These are phyloP conservation scores for Pythium biforme DNA, from an alignment of 352 stramenopile species.

Conservation along the genomic window DNA sequence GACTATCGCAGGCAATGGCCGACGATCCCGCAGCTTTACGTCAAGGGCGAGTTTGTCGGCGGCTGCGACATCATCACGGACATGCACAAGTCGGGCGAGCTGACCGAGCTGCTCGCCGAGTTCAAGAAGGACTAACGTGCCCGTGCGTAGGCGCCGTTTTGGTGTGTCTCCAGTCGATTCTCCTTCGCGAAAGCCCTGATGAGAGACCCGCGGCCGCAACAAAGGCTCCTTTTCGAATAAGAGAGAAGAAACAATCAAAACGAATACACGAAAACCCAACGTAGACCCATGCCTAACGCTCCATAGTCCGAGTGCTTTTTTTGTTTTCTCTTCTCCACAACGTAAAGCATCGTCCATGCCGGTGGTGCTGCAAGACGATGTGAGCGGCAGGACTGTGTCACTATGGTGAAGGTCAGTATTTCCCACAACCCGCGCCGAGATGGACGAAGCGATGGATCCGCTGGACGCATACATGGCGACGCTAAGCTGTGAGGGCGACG, in stretches of 20 bases:
- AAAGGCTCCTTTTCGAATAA: no score
- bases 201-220: no score
- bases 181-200: no score
- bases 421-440: background rate
- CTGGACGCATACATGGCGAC: slow-evolving; percentile 83
- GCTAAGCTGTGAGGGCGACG: slow-evolving; percentile 30
- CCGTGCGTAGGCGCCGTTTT: no score
- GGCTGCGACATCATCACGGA: slow-evolving; percentile 98
- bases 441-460: slow-evolving; percentile 51
- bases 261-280: background rate
- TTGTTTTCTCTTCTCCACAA: no score
- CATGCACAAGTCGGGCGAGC: slow-evolving; percentile 92
- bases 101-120: slow-evolving; percentile 86
- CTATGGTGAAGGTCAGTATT: slow-evolving; percentile 13
- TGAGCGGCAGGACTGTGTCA: no score
- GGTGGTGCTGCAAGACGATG: background rate
- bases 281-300: no score
- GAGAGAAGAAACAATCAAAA: background rate
- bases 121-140: slow-evolving; percentile 80
- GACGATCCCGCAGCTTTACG: slow-evolving; percentile 98
- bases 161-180: no score
- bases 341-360: no score
- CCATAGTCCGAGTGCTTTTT: no score
- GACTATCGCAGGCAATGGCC: slow-evolving; percentile 86
- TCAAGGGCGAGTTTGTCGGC: slow-evolving; percentile 98